Evolutionary conservation across 768 basidiomycete genomes (phyloP), one percentile per base, ranked within the genome.

Genomic region (Leucosporidium yakuticum): DNA sequence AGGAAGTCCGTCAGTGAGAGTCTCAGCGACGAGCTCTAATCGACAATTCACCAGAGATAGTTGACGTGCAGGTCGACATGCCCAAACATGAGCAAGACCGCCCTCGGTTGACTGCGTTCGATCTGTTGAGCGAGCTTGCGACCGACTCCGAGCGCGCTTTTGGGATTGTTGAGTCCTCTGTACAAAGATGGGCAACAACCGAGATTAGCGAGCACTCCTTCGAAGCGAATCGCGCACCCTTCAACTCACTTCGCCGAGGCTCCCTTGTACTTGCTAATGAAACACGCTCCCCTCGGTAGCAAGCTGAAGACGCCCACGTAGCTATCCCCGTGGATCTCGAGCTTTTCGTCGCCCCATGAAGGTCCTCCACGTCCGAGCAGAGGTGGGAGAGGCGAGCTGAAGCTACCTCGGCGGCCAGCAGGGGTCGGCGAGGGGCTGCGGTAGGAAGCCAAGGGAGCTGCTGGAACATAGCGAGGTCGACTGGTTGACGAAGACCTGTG

Each of bases 111-210:
- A 14, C 7, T 3, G 0, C 4, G 0, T 11, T 27, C 25, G 36
- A 72, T 36, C 1, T 31, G 39, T 1, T 23, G 14, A 12, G 69
- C 25, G 34, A 72, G n/a, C 21, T 34, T 19, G 2, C 19, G n/a
- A 0, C 54, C 67, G 29, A 64, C 61, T 23, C 36, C 27, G 4
- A 68, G 32, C 15, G 58, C 48, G 21, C 67, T 66, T 8, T 36
- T 7, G 2, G 62, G 59, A n/a, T 69, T 72, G 49, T 34, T 44
- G 34, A 72, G 62, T 1, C 71, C 71, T 44, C 71, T 72, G 36
- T 19, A n/a, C n/a, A n/a, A n/a, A n/a, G n/a, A n/a, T n/a, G n/a
- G n/a, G n/a, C n/a, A n/a, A n/a, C n/a, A n/a, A n/a, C n/a, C n/a
- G n/a, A n/a, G 49, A 25, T 54, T 27, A 60, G 36, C 25, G 6